Evolutionary conservation across 495 filamentous ascomycete genomes (phyloP), one percentile per base, ranked within the genome.

Genomic region (Neurospora sublineolata): DNA sequence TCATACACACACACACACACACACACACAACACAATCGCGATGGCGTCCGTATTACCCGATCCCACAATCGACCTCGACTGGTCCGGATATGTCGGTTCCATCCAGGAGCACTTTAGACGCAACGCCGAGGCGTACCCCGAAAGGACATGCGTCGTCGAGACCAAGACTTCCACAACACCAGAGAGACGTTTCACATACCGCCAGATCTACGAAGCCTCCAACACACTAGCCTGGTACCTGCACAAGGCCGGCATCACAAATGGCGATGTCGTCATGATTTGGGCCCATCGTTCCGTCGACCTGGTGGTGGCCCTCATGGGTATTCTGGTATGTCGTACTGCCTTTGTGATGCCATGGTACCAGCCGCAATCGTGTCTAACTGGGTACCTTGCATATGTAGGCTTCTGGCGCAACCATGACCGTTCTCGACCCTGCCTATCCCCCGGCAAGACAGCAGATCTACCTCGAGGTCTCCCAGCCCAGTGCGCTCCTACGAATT

Each of bases 211-310:
- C 77, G 90, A 97, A 80, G 91, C 91, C 1, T 91, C 92, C 12
- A 96, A 97, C 76, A 85, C 88, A 12, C 82, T 98, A 5, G 91
- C 91, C 10, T 91, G 94, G 80, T 86, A 95, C 76, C 83, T 97
- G 37, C 85, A 93, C 52, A 82, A 88, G 38, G 84, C 87, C 70
- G 94, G 94, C 36, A 83, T 94, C 69, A 84, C 90, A 44, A 84
- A 89, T 70, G 94, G 93, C 14, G 94, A 98, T 68, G 93, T 97
- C 33, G 92, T 97, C 70, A 97, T 97, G 94, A 90, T 94, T 69
- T 98, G 90, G 80, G 92, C 93, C 37, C 87, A 97, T 79, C 88
- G 94, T 5, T 87, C 87, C 14, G 91, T 93, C 7, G 92, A 93
- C 73, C 79, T 94, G 20, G 89, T 93, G 8, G 84, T 91, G 16